Evolutionary conservation across 169 alveolate species (phyloP), one percentile per base, ranked within the genome.

Genomic region (Eimeria tenella): DNA sequence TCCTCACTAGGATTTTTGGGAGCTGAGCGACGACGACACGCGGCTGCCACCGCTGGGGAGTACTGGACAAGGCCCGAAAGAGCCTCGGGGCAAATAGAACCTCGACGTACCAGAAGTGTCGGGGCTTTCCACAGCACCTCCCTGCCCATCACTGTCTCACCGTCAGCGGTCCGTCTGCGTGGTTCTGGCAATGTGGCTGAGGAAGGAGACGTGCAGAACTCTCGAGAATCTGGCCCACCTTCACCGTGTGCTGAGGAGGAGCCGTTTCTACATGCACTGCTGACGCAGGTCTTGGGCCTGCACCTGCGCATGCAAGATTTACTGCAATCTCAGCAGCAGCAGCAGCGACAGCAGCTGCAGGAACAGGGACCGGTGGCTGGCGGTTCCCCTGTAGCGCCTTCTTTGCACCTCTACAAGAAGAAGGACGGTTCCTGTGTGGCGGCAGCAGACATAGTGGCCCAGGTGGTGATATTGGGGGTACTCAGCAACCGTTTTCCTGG

Each of bases 291-390:
- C n/a, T 62, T 81, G 10, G 21, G 13, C 58, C 89, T 55, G 89
- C 89, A 81, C 42, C 73, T 81, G 55, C 73, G 89, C 89, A 81
- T 81, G 89, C 89, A 81, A 53, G 56, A 49, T 9, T 81, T 81
- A 71, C 73, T 81, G 70, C 86, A 49, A 13, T 56, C 11, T 42
- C 89, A 81, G 73, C 74, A 81, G 73, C 89, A 81, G 55, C 74
- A 81, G 53, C 73, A n/a, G 74, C 65, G 21, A 23, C 74, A 81
- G 74, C 89, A 55, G 23, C 56, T 8, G 53, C 73, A 52, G 11
- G 70, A 81, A 53, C 74, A 42, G 73, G 5, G 81, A 5, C 25
- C 53, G 73, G 73, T 4, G 25, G 25, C 25, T 1, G 68, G 2
- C 19, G 17, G 53, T 42, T 1, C n/a, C 50, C 55, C 50, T 6